Conservation (phyloP, 2,329 filamentous ascomycete genomes). For the Neonectria hederae region DNA sequence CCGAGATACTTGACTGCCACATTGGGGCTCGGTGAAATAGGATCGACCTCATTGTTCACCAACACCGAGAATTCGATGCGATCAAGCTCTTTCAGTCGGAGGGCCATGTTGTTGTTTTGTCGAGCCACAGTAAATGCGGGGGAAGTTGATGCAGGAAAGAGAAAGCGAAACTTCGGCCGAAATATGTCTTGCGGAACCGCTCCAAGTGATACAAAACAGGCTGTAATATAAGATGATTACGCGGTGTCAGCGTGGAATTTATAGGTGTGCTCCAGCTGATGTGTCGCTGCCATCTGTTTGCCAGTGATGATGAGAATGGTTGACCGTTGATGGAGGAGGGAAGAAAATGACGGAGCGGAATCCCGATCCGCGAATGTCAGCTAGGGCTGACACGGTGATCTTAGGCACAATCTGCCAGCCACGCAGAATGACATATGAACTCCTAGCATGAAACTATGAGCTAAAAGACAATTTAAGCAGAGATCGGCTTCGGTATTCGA, state of each 20-base stretch:
- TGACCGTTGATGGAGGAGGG: no score
- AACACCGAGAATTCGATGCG: constrained; percentile 58
- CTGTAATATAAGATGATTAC: neutral
- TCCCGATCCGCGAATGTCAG: no score
- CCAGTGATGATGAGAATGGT: no score
- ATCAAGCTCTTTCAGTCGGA: neutral
- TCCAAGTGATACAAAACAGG: neutral
- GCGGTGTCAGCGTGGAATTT: neutral
- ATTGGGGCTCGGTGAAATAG: constrained; percentile 57
- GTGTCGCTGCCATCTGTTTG: no score
- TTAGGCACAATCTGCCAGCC: no score
- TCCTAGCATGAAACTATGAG: no score
- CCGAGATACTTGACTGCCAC: constrained; percentile 54
- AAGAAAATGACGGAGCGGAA: no score
- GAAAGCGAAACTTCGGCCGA: neutral
- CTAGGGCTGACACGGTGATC: no score
- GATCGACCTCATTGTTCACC: constrained; percentile 65
- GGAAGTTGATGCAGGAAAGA: neutral
- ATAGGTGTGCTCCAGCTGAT: no score
- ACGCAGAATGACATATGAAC: no score
- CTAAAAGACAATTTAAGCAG: no score
- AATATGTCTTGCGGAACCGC: neutral
- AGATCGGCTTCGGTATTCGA: no score
- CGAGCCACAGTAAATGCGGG: neutral
- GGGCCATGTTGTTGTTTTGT: neutral